Evolutionary conservation across 345 rosid species (phyloP).

Genomic region (Adansonia digitata): DNA sequence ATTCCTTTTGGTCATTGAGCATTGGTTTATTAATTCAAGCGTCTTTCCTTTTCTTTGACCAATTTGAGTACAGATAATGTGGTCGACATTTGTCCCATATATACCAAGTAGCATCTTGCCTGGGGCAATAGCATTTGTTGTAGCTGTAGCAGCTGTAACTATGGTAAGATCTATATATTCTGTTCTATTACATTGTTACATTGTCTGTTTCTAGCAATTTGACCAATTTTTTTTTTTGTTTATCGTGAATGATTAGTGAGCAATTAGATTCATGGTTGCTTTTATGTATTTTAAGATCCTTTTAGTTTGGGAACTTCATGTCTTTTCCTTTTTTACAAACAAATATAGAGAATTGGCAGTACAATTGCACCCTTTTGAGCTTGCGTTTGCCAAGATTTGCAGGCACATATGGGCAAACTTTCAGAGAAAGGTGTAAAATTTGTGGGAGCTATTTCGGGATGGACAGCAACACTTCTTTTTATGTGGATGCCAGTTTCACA

Average conservation of each 20-base stretch:
- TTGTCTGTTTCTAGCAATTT: not conserved
- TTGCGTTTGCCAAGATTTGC: constrained; percentile 37
- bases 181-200: not conserved
- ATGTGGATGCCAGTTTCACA: constrained; percentile 99
- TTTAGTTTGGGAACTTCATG: not conserved
- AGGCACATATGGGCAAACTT: constrained; percentile 80
- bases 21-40: not conserved
- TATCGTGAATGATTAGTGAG: not conserved
- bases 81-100: constrained; percentile 90
- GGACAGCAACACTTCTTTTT: constrained; percentile 98
- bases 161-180: constrained; percentile 48
- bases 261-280: not conserved
- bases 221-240: not conserved
- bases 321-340: not conserved
- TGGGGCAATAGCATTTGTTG: constrained; percentile 49
- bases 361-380: constrained; percentile 15
- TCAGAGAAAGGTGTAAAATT: constrained; percentile 59
- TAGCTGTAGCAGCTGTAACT: constrained; percentile 57
- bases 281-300: not conserved
- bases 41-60: not conserved
- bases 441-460: constrained; percentile 72
- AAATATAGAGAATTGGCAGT: not conserved
- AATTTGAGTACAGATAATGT: constrained; percentile 58
- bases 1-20: not conserved
- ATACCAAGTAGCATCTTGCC: constrained; percentile 69